These are phyloP conservation scores for Halteria grandinella DNA, from an alignment of 73 alveolate genomes.

Conservation along the genomic window DNA sequence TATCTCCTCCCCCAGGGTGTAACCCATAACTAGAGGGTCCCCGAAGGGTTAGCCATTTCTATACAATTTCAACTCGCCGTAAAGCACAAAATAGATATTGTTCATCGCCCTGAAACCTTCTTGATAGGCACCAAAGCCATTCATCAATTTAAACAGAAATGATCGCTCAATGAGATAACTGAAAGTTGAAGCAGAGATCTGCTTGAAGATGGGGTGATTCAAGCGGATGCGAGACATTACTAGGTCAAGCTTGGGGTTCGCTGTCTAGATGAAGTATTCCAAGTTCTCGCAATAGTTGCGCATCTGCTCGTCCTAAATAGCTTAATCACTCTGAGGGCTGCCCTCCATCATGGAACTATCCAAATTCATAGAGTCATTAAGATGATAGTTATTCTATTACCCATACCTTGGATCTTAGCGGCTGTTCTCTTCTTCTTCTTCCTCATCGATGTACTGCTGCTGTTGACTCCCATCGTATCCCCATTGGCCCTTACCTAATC, in stretches of 20 bases:
- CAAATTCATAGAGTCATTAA: neutral
- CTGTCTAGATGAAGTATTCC: neutral
- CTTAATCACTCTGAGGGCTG: neutral
- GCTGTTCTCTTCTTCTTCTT: neutral
- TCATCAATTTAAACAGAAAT: slow-evolving; percentile 19
- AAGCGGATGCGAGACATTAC: slow-evolving; percentile 7
- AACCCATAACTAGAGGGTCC: neutral
- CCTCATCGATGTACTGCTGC: neutral
- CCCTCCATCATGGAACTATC: neutral
- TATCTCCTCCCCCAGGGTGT: slow-evolving; percentile 37
- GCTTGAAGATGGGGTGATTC: slow-evolving; percentile 31
- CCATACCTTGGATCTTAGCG: neutral
- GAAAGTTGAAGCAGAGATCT: slow-evolving; percentile 1
- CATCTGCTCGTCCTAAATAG: slow-evolving; percentile 2
- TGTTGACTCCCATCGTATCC: neutral
- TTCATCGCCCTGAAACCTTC: slow-evolving; percentile 21
- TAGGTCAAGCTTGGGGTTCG: slow-evolving; percentile 3
- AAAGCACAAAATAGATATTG: slow-evolving; percentile 24
- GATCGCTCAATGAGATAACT: slow-evolving; percentile 27
- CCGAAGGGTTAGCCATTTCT: neutral
- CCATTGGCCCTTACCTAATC: too few species aligned
- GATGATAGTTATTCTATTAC: neutral
- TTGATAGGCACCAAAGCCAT: slow-evolving; percentile 18
- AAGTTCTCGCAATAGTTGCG: neutral
- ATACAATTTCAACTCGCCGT: slow-evolving; percentile 3